phyloP scores from a whole-genome alignment of 1,284 basidiomycete species.

The Cryptococcus floricola region DNA sequence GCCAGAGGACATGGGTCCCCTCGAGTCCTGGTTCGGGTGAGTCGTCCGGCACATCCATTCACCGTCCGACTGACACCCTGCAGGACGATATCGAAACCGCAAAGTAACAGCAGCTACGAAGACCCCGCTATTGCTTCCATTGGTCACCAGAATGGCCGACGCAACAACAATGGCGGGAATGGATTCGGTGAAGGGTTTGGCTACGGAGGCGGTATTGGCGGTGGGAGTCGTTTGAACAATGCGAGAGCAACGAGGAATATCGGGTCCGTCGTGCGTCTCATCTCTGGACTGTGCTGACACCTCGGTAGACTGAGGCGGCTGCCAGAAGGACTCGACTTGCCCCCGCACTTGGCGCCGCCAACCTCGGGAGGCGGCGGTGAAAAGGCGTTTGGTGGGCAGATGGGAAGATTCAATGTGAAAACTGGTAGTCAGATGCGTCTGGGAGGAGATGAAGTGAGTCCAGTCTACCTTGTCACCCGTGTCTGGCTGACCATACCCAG shows the following conservation, averaged over 20 bases:
- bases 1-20: conserved; percentile 17
- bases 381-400: conserved; percentile 21
- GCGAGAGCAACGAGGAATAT: conserved; percentile 28
- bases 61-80: neutral
- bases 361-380: neutral
- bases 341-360: conserved; percentile 10
- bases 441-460: conserved; percentile 26
- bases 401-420: conserved; percentile 35
- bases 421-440: conserved; percentile 22
- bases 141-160: conserved; percentile 18
- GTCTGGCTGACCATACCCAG: conserved; percentile 1
- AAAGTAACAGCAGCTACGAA: conserved; percentile 14
- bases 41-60: conserved; percentile 1
- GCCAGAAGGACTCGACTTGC: conserved; percentile 13
- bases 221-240: conserved; percentile 18
- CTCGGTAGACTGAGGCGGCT: conserved; percentile 17
- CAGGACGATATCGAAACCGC: conserved; percentile 3
- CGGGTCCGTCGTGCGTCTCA: conserved; percentile 22
- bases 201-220: conserved; percentile 45
- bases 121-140: conserved; percentile 45
- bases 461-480: neutral
- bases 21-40: conserved; percentile 36
- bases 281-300: neutral
- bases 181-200: conserved; percentile 46
- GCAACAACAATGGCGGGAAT: conserved; percentile 11